Evolutionary conservation across 768 basidiomycete genomes (phyloP), one percentile per base, ranked within the genome.

Genomic region (Termitomyces heimii): DNA sequence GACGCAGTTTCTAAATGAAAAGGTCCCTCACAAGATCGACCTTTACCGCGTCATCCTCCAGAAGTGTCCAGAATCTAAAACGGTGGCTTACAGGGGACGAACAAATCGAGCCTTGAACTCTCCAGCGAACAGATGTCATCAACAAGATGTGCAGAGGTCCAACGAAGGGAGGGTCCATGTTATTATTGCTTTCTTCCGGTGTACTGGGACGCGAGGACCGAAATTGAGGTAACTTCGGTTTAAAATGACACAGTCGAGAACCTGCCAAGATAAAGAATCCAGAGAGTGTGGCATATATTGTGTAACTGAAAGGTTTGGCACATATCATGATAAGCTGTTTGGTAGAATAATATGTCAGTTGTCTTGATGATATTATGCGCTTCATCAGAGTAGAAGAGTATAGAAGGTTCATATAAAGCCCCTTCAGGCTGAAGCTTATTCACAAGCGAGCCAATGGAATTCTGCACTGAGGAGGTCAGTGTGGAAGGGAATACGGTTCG

Each of bases 331-430:
- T 55, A 55, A 3, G 54, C 32, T 16, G 44, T 55, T 14, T 26
- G 44, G 6, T 18, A 1, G 8, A n/a, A 13, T 0, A 20, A 3
- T 14, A 35, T 39, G 10, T 16, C 14, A 4, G 16, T 35, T 2
- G 20, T 31, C 9, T 37, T 26, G 6, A 44, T 47, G 4, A 55
- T 24, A 32, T 46, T 28, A 13, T 55, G 54, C 20, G 45, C 44
- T 28, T 55, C 54, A 14, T 55, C 45, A 18, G 47, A 55, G 22
- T 34, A 46, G 26, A 55, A 55, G 13, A 55, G n/a, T 14, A 55
- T 54, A 14, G 12, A 4, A 14, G 22, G 50, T 18, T 32, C 29
- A 6, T 1, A 5, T 16, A 18, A 4, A 4, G 39, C 22, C 32
- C 29, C 31, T 16, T 29, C 35, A 10, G 20, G 18, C 13, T 53